Percentiles rank a stretch among this genome's conserved stretches.
Evolutionary conservation across 1,139 yeast species (phyloP).

Genomic region (Candida albicans): DNA sequence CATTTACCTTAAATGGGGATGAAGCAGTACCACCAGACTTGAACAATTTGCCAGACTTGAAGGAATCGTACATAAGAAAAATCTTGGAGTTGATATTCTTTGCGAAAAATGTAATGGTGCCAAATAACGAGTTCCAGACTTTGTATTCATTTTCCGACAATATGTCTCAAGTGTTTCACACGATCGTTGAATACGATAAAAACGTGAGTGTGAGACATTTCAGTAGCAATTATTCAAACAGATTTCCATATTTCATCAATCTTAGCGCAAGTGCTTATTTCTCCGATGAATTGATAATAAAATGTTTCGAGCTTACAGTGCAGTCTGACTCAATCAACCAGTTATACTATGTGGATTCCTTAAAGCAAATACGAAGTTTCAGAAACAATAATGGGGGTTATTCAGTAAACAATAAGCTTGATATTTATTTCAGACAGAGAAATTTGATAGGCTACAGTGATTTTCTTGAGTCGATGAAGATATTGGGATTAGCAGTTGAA

Average conservation of each 20-base stretch:
- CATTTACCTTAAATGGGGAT: conserved; percentile 41
- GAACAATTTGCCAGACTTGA: conserved; percentile 23
- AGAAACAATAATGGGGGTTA: conserved; percentile 12
- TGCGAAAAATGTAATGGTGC: conserved; percentile 29
- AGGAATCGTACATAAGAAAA: conserved; percentile 52
- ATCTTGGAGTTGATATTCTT: conserved; percentile 48
- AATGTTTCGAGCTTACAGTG: conserved; percentile 58
- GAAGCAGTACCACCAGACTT: conserved; percentile 62
- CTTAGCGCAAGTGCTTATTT: conserved; percentile 62
- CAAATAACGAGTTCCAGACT: conserved; percentile 34
- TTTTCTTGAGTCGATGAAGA: conserved; percentile 52
- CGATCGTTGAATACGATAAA: conserved; percentile 47
- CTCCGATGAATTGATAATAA: conserved; percentile 59
- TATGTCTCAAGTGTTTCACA: conserved; percentile 33
- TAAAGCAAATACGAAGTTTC: conserved; percentile 18
- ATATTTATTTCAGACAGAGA: conserved; percentile 57
- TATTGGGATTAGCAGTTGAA: conserved; percentile 49
- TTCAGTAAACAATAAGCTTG: conserved; percentile 21
- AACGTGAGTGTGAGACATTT: conserved; percentile 23
- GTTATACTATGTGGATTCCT: conserved; percentile 70
- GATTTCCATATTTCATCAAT: conserved; percentile 39
- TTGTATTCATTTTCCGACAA: conserved; percentile 42
- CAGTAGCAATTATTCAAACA: conserved; percentile 16
- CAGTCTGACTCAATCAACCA: conserved; percentile 52
- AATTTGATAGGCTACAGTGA: conserved; percentile 61